Percentiles rank a stretch among this genome's conserved stretches.
Evolutionary conservation across 768 basidiomycete genomes (phyloP).

Genomic region (Lentinus brumalis): DNA sequence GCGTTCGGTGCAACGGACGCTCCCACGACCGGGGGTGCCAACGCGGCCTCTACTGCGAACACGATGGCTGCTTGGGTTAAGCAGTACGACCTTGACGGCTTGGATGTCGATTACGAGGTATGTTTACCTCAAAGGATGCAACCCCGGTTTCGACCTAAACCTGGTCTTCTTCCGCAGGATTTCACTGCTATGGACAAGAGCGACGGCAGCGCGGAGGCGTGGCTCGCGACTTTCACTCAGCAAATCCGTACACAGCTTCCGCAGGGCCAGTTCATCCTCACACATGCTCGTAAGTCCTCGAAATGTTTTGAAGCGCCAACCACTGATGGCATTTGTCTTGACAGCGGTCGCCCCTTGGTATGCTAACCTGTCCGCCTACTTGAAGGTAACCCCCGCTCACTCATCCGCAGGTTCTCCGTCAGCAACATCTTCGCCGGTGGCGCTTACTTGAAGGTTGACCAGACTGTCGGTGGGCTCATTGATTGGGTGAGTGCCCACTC

Average conservation of each 20-base stretch:
- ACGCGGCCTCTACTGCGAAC: slow-evolving; percentile 62
- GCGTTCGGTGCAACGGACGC: slow-evolving; percentile 56
- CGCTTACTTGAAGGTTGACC: slow-evolving; percentile 57
- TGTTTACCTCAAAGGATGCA: slow-evolving; percentile 22
- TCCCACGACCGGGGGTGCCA: slow-evolving; percentile 59
- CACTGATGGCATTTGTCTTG: neutral
- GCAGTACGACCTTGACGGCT: slow-evolving; percentile 61
- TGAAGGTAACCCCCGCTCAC: neutral
- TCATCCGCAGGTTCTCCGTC: slow-evolving; percentile 33
- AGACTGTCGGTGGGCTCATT: slow-evolving; percentile 55
- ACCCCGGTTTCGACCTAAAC: slow-evolving; percentile 1
- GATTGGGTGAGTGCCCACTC: slow-evolving; percentile 50
- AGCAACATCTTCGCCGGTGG: slow-evolving; percentile 36
- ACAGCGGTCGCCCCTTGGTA: slow-evolving; percentile 50
- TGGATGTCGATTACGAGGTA: slow-evolving; percentile 74
- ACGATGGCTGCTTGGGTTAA: slow-evolving; percentile 68
- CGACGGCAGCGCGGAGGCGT: slow-evolving; percentile 39
- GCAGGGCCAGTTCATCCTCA: slow-evolving; percentile 48
- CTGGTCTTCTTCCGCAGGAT: slow-evolving; percentile 33
- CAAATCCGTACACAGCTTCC: slow-evolving; percentile 53
- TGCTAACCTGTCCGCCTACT: slow-evolving; percentile 27
- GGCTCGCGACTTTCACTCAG: slow-evolving; percentile 55
- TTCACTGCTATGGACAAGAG: slow-evolving; percentile 35
- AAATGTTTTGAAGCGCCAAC: neutral
- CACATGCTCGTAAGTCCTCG: slow-evolving; percentile 50